phyloP scores from a whole-genome alignment of 495 filamentous ascomycete genomes.

The Trichoderma erinaceum region DNA sequence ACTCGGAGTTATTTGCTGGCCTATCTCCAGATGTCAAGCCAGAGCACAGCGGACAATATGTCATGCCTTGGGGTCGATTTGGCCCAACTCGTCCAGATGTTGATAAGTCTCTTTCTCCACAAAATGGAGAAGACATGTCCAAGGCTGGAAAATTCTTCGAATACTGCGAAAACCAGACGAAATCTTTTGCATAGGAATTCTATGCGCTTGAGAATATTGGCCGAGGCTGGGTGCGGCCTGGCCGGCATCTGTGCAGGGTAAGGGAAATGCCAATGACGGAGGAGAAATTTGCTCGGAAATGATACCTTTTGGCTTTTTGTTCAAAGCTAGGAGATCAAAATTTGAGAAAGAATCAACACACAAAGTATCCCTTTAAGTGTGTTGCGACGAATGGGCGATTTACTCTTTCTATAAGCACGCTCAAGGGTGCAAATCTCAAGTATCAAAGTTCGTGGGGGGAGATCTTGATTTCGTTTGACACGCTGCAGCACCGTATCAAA shows the following conservation, averaged over 20 bases:
- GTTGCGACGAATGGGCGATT: no score
- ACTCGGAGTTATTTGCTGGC: slow-evolving; percentile 38
- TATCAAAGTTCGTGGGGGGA: no score
- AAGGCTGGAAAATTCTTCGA: background rate
- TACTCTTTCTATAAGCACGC: no score
- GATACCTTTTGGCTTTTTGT: background rate
- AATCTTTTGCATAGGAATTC: background rate
- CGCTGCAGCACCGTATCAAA: background rate
- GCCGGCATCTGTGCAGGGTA: background rate
- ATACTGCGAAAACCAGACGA: background rate
- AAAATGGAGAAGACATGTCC: background rate
- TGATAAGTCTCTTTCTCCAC: background rate
- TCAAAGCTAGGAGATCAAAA: no score
- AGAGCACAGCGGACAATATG: background rate
- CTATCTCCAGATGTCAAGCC: slow-evolving; percentile 33
- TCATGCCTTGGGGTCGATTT: slow-evolving; percentile 1
- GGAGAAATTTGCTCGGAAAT: background rate
- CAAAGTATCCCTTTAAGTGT: no score
- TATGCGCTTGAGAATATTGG: background rate
- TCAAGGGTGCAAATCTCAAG: no score
- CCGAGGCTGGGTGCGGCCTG: background rate
- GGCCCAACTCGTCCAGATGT: background rate
- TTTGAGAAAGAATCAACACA: no score
- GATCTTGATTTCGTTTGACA: no score
- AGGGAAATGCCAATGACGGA: background rate